Conservation (phyloP, 805 yeast genomes). For the Schwanniomyces sp. region DNA sequence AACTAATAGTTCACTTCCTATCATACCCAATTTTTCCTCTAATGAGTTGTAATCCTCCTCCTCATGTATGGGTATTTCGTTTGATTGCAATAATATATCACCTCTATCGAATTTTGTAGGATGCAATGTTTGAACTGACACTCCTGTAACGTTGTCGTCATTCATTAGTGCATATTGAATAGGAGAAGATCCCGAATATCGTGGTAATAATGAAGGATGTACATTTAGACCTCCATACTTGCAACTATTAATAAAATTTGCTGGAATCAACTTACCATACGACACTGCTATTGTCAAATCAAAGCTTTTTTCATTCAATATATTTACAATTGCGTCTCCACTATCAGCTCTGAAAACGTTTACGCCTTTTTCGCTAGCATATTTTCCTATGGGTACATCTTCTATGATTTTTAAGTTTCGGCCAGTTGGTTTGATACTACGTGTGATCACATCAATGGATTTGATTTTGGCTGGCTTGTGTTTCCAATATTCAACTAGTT, state of each 20-base stretch:
- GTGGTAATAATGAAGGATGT: slow-evolving; percentile 88
- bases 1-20: slow-evolving; percentile 62
- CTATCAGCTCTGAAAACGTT: slow-evolving; percentile 53
- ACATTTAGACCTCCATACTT: slow-evolving; percentile 78
- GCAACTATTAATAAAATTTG: slow-evolving; percentile 45
- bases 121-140: slow-evolving; percentile 85
- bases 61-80: slow-evolving; percentile 35
- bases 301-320: slow-evolving; percentile 27
- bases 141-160: slow-evolving; percentile 68
- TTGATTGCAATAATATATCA: slow-evolving; percentile 59
- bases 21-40: slow-evolving; percentile 49
- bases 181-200: slow-evolving; percentile 86
- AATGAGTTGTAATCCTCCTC: slow-evolving; percentile 49
- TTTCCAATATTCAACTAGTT: slow-evolving; percentile 23
- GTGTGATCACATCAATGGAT: slow-evolving; percentile 59
- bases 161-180: slow-evolving; percentile 75
- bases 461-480: slow-evolving; percentile 20
- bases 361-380: slow-evolving; percentile 33
- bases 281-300: slow-evolving; percentile 88
- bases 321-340: slow-evolving; percentile 32
- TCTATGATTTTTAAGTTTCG: slow-evolving; percentile 45
- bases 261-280: slow-evolving; percentile 81
- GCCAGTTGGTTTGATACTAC: slow-evolving; percentile 65
- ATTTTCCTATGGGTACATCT: slow-evolving; percentile 55
- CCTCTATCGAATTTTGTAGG: slow-evolving; percentile 87